Conservation (phyloP, 1,284 basidiomycete species). For the Tylopilus orsonianus region DNA sequence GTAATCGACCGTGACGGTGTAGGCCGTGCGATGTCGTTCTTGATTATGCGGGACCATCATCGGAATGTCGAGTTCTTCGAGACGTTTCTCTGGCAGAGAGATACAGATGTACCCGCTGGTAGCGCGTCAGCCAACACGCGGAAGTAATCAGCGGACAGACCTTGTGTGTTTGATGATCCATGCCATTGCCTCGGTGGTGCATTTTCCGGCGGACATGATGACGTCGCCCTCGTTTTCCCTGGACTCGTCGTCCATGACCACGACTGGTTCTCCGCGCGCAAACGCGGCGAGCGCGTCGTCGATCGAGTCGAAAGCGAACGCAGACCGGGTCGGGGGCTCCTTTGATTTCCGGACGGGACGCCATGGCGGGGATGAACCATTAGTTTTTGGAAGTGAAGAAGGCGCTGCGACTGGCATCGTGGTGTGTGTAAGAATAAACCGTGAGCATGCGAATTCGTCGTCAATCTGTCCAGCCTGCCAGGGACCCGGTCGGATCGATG, state of each 20-base stretch:
- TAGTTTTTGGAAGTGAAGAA: conserved; percentile 8
- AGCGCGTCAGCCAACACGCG: conserved; percentile 9
- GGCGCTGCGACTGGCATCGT: conserved; percentile 12
- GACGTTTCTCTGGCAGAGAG: conserved; percentile 73
- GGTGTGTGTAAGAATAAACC: not conserved
- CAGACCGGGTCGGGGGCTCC: conserved; percentile 25
- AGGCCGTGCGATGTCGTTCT: conserved; percentile 92
- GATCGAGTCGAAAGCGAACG: conserved; percentile 66
- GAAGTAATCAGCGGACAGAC: conserved; percentile 43
- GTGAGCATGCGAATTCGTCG: too few relatives aligned
- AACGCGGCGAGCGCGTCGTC: conserved; percentile 82
- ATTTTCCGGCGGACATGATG: conserved; percentile 78
- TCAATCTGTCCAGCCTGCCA: too few relatives aligned
- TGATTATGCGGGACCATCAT: conserved; percentile 94
- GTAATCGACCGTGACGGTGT: conserved; percentile 97
- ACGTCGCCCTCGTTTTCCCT: conserved; percentile 96
- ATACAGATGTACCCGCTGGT: conserved; percentile 93
- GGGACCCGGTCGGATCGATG: too few relatives aligned
- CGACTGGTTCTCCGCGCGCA: conserved; percentile 82
- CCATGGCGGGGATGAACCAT: conserved; percentile 20
- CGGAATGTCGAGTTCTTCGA: conserved; percentile 83
- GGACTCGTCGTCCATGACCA: conserved; percentile 93
- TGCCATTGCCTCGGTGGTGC: conserved; percentile 96
- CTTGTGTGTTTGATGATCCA: conserved; percentile 98
- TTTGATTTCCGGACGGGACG: conserved; percentile 15